Conservation (phyloP, 2,329 filamentous ascomycete genomes). For the Chrysoporthe puriensis region DNA sequence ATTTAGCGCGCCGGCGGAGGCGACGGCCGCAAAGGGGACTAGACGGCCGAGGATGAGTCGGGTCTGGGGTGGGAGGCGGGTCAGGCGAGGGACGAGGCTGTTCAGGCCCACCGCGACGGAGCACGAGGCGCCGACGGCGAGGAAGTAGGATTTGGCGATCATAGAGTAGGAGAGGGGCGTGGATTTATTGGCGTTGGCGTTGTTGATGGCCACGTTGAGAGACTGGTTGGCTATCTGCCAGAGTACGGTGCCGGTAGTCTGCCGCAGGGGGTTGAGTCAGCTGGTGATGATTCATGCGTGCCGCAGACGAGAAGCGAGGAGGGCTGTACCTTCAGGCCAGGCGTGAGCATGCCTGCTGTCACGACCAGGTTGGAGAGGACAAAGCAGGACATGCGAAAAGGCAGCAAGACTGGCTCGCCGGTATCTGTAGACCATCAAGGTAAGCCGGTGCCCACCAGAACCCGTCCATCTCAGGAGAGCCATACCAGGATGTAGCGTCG, state of each 20-base stretch:
- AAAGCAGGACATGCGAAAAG: slow-evolving; percentile 97
- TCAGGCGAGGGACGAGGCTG: slow-evolving; percentile 82
- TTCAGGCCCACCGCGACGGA: slow-evolving; percentile 92
- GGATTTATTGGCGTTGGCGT: slow-evolving; percentile 96
- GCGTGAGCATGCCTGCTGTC: slow-evolving; percentile 95
- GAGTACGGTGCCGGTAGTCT: slow-evolving; percentile 81
- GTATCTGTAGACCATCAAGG: slow-evolving; percentile 65
- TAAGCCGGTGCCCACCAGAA: slow-evolving; percentile 20
- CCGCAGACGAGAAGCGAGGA: not conserved
- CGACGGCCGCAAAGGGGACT: slow-evolving; percentile 94
- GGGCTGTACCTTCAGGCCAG: slow-evolving; percentile 70
- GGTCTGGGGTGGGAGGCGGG: slow-evolving; percentile 73
- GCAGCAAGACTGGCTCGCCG: slow-evolving; percentile 86
- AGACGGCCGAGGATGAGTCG: slow-evolving; percentile 80
- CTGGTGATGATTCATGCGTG: not conserved
- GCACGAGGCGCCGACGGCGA: slow-evolving; percentile 92
- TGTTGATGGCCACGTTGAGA: slow-evolving; percentile 97
- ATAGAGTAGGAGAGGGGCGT: slow-evolving; percentile 81
- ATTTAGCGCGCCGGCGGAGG: slow-evolving; percentile 87
- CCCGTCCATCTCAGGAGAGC: slow-evolving; percentile 10
- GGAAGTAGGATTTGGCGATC: slow-evolving; percentile 85
- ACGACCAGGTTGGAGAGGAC: slow-evolving; percentile 92
- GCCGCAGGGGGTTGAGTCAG: slow-evolving; percentile 6
- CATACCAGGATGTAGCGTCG: slow-evolving; percentile 91
- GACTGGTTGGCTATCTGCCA: slow-evolving; percentile 99